Conservation (phyloP, 176 grass and related monocot genomes). For the Luzula sylvatica region DNA sequence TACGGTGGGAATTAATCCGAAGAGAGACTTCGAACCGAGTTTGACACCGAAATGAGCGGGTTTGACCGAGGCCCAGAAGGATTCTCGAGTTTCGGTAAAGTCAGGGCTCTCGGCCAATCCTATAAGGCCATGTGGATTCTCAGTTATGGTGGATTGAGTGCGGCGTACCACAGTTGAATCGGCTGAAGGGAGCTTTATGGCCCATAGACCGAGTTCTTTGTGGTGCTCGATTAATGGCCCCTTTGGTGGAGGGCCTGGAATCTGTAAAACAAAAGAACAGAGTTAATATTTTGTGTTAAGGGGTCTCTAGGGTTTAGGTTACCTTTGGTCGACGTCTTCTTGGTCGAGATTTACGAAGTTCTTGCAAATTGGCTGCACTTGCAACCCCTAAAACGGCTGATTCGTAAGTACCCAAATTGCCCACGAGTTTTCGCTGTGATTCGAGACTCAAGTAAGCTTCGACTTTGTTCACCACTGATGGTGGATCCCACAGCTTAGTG, state of each 20-base stretch:
- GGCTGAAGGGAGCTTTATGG: slow-evolving; percentile 63
- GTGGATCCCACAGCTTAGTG: slow-evolving; percentile 44
- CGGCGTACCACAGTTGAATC: slow-evolving; percentile 65
- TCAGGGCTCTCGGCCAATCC: slow-evolving; percentile 51
- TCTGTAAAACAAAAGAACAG: slow-evolving; percentile 35
- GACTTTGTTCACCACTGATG: slow-evolving; percentile 31
- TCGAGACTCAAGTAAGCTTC: slow-evolving; percentile 59
- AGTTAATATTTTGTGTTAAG: background rate
- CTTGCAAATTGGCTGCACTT: slow-evolving; percentile 40
- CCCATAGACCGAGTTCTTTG: slow-evolving; percentile 63
- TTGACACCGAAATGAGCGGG: slow-evolving; percentile 73
- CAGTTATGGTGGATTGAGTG: slow-evolving; percentile 42
- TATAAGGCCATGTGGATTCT: slow-evolving; percentile 55
- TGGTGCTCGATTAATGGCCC: slow-evolving; percentile 48
- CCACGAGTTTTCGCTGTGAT: slow-evolving; percentile 43
- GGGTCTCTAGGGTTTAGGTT: background rate
- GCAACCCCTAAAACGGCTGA: slow-evolving; percentile 69
- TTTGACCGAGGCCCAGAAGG: slow-evolving; percentile 65
- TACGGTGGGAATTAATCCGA: slow-evolving; percentile 26
- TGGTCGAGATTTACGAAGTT: slow-evolving; percentile 48
- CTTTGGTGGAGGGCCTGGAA: slow-evolving; percentile 75
- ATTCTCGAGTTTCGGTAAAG: slow-evolving; percentile 29
- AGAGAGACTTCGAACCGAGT: slow-evolving; percentile 41
- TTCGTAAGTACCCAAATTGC: slow-evolving; percentile 71
- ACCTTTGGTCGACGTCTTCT: slow-evolving; percentile 54